These are phyloP conservation scores for Xylariaceae sp. DNA, from an alignment of 2,329 filamentous ascomycete genomes.

Conservation along the genomic window DNA sequence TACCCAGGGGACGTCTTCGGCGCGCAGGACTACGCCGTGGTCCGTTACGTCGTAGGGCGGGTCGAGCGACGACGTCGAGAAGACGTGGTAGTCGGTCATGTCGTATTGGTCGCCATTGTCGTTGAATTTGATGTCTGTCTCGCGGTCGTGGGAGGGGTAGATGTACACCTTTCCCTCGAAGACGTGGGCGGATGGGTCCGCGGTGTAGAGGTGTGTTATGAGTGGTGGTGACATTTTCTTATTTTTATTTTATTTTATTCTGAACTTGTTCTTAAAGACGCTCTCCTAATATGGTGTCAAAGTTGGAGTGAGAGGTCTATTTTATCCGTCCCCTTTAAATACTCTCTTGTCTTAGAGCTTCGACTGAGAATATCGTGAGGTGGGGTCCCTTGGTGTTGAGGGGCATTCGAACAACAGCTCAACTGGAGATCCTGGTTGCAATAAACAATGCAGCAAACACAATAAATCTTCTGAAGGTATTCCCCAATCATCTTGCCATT, in stretches of 20 bases:
- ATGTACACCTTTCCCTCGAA: constrained; percentile 79
- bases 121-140: constrained; percentile 77
- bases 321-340: not conserved
- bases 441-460: not conserved
- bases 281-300: not conserved
- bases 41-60: constrained; percentile 68
- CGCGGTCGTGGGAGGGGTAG: constrained; percentile 81
- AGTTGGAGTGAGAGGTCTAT: not conserved
- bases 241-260: not conserved
- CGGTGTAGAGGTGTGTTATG: constrained; percentile 78
- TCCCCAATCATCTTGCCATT: not conserved
- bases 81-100: constrained; percentile 85
- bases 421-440: constrained; percentile 1
- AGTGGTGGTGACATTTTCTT: constrained; percentile 63
- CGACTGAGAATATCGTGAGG: constrained; percentile 31
- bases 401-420: constrained; percentile 12
- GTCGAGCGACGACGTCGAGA: constrained; percentile 61
- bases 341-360: not conserved
- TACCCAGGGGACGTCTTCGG: constrained; percentile 75
- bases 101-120: constrained; percentile 88
- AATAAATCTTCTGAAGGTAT: not conserved
- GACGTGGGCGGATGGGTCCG: constrained; percentile 81
- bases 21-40: constrained; percentile 69
- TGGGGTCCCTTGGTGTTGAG: constrained; percentile 38
- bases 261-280: not conserved